Evolutionary conservation across 2,329 filamentous ascomycete genomes (phyloP).

Genomic region (Cladophialophora yegresii): DNA sequence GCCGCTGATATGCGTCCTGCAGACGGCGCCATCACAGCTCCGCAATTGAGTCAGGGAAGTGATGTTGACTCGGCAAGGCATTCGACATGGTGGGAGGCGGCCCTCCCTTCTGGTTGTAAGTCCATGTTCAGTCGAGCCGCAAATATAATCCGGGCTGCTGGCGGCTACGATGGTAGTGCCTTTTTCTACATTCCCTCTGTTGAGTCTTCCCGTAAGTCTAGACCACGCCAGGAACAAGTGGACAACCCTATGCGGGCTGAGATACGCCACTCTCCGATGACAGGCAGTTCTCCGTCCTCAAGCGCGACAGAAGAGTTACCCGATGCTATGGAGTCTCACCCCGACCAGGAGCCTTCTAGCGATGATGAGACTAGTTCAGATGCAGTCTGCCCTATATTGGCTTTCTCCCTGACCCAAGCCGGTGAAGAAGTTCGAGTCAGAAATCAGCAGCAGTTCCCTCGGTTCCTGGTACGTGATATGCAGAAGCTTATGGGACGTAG

Average conservation of each 20-base stretch:
- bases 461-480: constrained; percentile 5
- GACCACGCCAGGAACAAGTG: not conserved
- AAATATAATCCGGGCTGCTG: constrained; percentile 46
- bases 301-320: constrained; percentile 1
- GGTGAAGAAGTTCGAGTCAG: not conserved
- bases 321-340: not conserved
- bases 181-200: constrained; percentile 35
- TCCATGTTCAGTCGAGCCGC: constrained; percentile 48
- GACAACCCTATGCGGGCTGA: not conserved
- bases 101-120: constrained; percentile 12
- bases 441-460: constrained; percentile 2
- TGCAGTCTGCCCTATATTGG: not conserved
- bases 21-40: not conserved
- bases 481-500: not conserved
- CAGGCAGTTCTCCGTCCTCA: not conserved
- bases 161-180: constrained; percentile 45
- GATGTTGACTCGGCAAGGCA: not conserved
- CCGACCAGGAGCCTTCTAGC: not conserved
- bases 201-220: constrained; percentile 14
- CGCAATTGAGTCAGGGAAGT: not conserved
- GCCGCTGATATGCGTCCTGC: not conserved
- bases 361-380: constrained; percentile 1
- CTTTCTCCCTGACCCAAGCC: not conserved
- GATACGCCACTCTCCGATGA: not conserved
- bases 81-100: constrained; percentile 7